Conservation (phyloP, 495 filamentous ascomycete genomes). For the Penicillium salamii region DNA sequence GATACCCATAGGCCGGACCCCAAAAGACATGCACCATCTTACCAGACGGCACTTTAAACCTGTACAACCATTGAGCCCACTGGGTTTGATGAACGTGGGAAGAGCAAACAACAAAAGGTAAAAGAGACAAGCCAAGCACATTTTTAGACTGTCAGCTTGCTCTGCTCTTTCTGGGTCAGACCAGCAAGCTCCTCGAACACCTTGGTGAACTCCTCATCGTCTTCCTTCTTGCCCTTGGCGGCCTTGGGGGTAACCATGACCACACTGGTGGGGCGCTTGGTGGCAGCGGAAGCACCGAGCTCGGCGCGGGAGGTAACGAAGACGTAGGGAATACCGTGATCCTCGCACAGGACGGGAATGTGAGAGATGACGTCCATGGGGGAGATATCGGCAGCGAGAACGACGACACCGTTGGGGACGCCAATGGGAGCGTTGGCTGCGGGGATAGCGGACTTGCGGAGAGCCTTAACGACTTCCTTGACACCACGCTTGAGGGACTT, state of each 20-base stretch:
- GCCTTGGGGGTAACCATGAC: constrained; percentile 74
- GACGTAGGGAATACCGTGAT: constrained; percentile 91
- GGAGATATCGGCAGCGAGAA: constrained; percentile 95
- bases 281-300: constrained; percentile 84
- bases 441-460: constrained; percentile 76
- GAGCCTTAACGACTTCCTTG: constrained; percentile 95
- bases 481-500: constrained; percentile 95
- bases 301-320: constrained; percentile 86
- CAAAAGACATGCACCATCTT: constrained; percentile 45
- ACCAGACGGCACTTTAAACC: constrained; percentile 42
- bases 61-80: constrained; percentile 44
- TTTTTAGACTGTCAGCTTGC: constrained; percentile 44
- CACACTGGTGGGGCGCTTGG: constrained; percentile 93
- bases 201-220: constrained; percentile 66
- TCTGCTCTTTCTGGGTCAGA: constrained; percentile 67
- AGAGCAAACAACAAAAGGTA: constrained; percentile 24
- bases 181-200: constrained; percentile 70
- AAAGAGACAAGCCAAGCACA: constrained; percentile 23
- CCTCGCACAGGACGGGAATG: constrained; percentile 95
- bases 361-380: constrained; percentile 97
- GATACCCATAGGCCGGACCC: constrained; percentile 45
- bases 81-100: constrained; percentile 24
- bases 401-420: constrained; percentile 67
- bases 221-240: constrained; percentile 52
- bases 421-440: constrained; percentile 49